Evolutionary conservation across 2,329 filamentous ascomycete genomes (phyloP).

Genomic region (Colletotrichum agaves): DNA sequence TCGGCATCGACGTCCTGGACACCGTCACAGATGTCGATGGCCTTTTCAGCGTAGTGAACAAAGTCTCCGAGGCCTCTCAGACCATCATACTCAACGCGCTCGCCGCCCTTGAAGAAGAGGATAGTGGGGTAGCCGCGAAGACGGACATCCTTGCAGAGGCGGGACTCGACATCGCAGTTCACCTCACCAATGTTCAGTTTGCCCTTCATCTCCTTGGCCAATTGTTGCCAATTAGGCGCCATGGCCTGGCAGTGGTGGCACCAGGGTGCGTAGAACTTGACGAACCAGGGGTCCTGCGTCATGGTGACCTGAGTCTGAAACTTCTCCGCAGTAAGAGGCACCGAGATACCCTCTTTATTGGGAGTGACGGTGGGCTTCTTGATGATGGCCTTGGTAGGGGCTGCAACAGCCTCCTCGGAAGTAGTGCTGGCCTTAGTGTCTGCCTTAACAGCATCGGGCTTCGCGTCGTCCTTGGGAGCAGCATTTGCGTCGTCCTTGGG

Average conservation of each 20-base stretch:
- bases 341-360: conserved; percentile 81
- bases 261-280: conserved; percentile 99
- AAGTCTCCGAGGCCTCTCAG: conserved; percentile 93
- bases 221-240: conserved; percentile 87
- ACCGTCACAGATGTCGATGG: conserved; percentile 79
- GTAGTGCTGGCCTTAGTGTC: conserved; percentile 39
- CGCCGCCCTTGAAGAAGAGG: conserved; percentile 90
- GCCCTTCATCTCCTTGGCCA: conserved; percentile 91
- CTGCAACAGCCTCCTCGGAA: conserved; percentile 36
- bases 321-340: conserved; percentile 81
- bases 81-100: conserved; percentile 92
- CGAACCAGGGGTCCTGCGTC: conserved; percentile 93
- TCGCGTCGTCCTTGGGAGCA: conserved; percentile 43
- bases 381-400: conserved; percentile 52
- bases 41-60: conserved; percentile 86
- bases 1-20: conserved; percentile 83
- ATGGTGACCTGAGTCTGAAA: conserved; percentile 89
- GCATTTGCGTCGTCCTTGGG: conserved; percentile 41
- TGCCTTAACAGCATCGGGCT: conserved; percentile 39
- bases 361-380: conserved; percentile 67
- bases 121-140: conserved; percentile 88
- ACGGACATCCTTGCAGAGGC: conserved; percentile 91
- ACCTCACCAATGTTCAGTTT: conserved; percentile 94
- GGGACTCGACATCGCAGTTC: conserved; percentile 87
- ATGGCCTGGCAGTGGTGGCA: conserved; percentile 95